Evolutionary conservation across 2,329 filamentous ascomycete genomes (phyloP), one percentile per base, ranked within the genome.

Genomic region (Cercospora brassicicola): DNA sequence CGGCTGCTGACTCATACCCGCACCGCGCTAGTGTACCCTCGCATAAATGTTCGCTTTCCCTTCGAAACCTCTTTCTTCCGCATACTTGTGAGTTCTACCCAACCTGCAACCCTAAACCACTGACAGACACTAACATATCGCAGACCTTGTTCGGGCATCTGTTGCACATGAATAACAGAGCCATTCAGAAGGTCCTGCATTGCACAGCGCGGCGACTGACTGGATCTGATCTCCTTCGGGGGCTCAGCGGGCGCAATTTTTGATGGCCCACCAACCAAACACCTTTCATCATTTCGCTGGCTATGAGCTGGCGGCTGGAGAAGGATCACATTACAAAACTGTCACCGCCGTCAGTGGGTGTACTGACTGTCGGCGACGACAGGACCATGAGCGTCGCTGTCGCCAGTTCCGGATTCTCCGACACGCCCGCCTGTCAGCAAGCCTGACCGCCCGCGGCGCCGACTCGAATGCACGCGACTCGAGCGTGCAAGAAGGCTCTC

Each of bases 211-310:
- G 62, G 62, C 20, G 53, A 26, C 20, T 18, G 18, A 59, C 62
- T 65, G 62, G 33, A 59, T 59, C 55, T 42, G 23, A 42, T 65
- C 62, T 65, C 62, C 62, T 65, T 65, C 62, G 62, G 51, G 62
- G 62, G 62, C 62, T 42, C 20, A 42, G 55, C 42, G 26, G 53
- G 62, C 33, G 62, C 18, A 65, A 59, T 65, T 65, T 65, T 65
- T 65, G 62, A 39, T 65, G 62, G 62, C 62, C 23, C 23, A n/a
- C 23, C 53, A 30, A 48, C 45, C 53, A 55, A 15, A n/a, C 9
- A 30, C 26, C 28, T 56, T 56, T 56, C 53, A 56, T 56, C 53
- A 56, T 56, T 20, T 20, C 18, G n/a, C 45, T 48, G 45, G 45
- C 45, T 20, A 1, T 11, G 45, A 20, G 45, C 45, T 11, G 45